phyloP scores from a whole-genome alignment of 1,284 basidiomycete genomes.

The Chiua sp. region DNA sequence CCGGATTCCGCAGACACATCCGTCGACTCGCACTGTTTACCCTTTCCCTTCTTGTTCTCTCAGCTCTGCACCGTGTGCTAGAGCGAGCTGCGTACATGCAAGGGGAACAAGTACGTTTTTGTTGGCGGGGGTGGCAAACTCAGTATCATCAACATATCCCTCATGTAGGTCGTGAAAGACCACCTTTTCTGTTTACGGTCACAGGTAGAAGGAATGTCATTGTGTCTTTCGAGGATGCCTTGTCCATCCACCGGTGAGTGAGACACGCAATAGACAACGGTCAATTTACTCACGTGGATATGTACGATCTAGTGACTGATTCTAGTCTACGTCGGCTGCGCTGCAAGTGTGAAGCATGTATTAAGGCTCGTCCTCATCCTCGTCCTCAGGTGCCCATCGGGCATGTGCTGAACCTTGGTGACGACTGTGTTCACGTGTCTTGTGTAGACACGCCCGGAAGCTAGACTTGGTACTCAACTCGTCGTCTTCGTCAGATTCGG shows the following conservation, averaged over 20 bases:
- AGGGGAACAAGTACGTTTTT: slow-evolving; percentile 29
- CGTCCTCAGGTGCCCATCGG: slow-evolving; percentile 32
- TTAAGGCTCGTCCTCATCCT: slow-evolving; percentile 1
- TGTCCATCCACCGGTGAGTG: slow-evolving; percentile 21
- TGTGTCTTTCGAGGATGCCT: slow-evolving; percentile 54
- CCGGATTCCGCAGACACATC: slow-evolving; percentile 59
- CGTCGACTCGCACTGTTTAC: slow-evolving; percentile 40
- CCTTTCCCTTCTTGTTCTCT: slow-evolving; percentile 48
- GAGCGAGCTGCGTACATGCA: slow-evolving; percentile 37
- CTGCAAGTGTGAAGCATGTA: slow-evolving; percentile 49
- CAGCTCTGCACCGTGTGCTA: slow-evolving; percentile 41
- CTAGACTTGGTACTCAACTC: slow-evolving; percentile 50
- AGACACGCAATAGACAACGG: neutral
- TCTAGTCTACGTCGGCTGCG: slow-evolving; percentile 68
- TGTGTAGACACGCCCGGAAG: slow-evolving; percentile 60
- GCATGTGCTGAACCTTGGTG: slow-evolving; percentile 25
- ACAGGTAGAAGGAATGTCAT: slow-evolving; percentile 39
- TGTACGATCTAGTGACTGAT: no score
- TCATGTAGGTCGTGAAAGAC: slow-evolving; percentile 69
- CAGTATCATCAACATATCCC: slow-evolving; percentile 54
- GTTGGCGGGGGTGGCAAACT: slow-evolving; percentile 37
- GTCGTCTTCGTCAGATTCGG: slow-evolving; percentile 26
- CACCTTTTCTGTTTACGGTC: slow-evolving; percentile 57
- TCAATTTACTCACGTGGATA: slow-evolving; percentile 55
- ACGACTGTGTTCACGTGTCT: slow-evolving; percentile 43